A percentile compares a stretch with the other conserved stretches of the same genome.
Conservation (phyloP, 1,284 basidiomycete genomes). For the Puccinia novopanici region DNA sequence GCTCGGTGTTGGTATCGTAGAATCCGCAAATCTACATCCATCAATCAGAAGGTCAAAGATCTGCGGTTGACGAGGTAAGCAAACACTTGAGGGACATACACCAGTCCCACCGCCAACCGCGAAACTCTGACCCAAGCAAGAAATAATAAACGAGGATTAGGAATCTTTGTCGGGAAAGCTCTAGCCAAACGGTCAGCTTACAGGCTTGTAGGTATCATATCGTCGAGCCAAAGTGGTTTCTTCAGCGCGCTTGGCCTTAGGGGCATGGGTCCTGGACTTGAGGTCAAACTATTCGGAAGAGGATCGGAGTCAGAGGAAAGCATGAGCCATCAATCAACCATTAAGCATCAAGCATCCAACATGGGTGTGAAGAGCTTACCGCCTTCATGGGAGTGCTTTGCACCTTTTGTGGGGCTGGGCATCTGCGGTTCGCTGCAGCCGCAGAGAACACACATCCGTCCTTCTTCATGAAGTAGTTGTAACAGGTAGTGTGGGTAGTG, state of each 20-base stretch:
- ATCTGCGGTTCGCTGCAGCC: not conserved
- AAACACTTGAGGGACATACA: constrained; percentile 10
- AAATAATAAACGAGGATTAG: not conserved
- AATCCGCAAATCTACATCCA: constrained; percentile 11
- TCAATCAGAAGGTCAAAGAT: not conserved
- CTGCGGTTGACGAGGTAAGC: not conserved
- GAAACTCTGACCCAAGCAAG: too few species aligned
- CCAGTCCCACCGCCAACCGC: not conserved
- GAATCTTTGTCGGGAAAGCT: not conserved
- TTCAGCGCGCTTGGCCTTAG: too few species aligned
- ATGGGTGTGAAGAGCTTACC: too few species aligned
- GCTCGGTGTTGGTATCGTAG: constrained; percentile 12
- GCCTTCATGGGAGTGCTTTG: too few species aligned
- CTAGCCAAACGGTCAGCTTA: not conserved
- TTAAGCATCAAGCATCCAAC: too few species aligned
- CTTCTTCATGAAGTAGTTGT: constrained; percentile 37
- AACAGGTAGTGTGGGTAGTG: constrained; percentile 29
- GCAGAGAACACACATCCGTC: constrained; percentile 25
- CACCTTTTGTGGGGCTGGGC: too few species aligned
- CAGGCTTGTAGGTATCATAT: constrained; percentile 16
- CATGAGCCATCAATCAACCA: too few species aligned
- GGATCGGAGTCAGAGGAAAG: not conserved
- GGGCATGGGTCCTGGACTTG: not conserved
- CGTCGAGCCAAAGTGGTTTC: not conserved
- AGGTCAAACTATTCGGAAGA: not conserved